Base-by-base conservation (phyloP, 345 rosid species). In the Triadica sebifera region DNA sequence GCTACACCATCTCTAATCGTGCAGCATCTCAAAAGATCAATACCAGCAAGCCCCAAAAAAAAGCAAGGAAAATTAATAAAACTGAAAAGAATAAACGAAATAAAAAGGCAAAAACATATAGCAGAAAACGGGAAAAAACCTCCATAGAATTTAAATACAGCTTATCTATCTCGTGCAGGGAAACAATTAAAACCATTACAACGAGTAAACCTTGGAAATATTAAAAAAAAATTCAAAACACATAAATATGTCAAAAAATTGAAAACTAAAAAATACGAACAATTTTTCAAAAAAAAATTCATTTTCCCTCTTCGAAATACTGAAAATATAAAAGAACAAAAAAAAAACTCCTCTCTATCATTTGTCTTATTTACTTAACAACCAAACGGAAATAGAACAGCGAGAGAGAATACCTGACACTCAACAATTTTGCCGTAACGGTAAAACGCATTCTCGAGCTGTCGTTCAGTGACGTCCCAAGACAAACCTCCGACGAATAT, bases 401-500 rank as follows among this genome's bases (percentile, higher is more conserved):
- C 17, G 57, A 53, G 39, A 65, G 71, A 19, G n/a, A 24, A 13
- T 80, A 93, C 99, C 99, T 95, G 96, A 80, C 87, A 84, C 80
- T 91, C 96, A 60, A 90, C 70, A 55, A 95, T 86, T 77, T 91
- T 93, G 8, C 99, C 99, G 78, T 88, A 95, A 41, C 94, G 98
- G 71, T 76, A 76, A 81, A 95, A 95, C 58, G 90, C 86, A 60
- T 81, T 80, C 84, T 95, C 89, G 75, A 95, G 97, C 81, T 95
- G 93, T 52, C 97, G 89, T 74, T 91, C 97, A 24, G 88, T 82
- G 72, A 89, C 83, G 75, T 91, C 96, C 88, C 91, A 89, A 15
- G 98, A 85, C 79, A 95, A 84, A 3, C 99, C 99, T 55, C 98
- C 99, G 0, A 95, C 97, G 70, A 95, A 93, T 41, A 95, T 90